Percentiles rank a stretch among this genome's conserved stretches.
These are phyloP conservation scores for Saprolegnia parasitica DNA, from an alignment of 352 stramenopile genomes.

Conservation along the genomic window DNA sequence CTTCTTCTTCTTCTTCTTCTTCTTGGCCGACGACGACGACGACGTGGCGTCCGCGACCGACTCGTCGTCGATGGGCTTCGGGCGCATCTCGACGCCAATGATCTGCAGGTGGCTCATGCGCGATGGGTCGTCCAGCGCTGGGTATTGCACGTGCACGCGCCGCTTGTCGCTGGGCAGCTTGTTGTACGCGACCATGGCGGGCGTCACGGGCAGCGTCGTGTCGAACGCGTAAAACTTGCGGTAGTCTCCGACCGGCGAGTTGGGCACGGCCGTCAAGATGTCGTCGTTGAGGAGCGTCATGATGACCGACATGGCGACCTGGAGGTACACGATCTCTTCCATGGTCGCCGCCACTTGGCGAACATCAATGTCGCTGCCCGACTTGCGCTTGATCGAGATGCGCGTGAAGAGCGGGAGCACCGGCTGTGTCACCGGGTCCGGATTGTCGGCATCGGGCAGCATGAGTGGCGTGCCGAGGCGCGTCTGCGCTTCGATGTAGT, in stretches of 20 bases:
- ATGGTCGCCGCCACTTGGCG: slow-evolving; percentile 25
- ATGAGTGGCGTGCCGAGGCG: slow-evolving; percentile 11
- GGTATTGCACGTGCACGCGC: slow-evolving; percentile 14
- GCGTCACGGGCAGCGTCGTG: slow-evolving; percentile 13
- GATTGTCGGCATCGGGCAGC: slow-evolving; percentile 20
- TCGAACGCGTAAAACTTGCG: slow-evolving; percentile 28
- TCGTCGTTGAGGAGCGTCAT: slow-evolving; percentile 22
- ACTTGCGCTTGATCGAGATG: slow-evolving; percentile 29
- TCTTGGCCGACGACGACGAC: slow-evolving; percentile 9
- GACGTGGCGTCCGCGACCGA: no score
- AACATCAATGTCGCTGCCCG: slow-evolving; percentile 20
- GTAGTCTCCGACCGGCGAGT: slow-evolving; percentile 24
- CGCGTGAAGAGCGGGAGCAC: slow-evolving; percentile 26
- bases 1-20: slow-evolving; percentile 28
- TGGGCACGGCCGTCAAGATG: slow-evolving; percentile 16
- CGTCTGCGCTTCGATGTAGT: slow-evolving; percentile 28
- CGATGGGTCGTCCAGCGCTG: slow-evolving; percentile 15
- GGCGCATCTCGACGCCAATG: not conserved
- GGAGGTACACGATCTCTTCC: slow-evolving; percentile 25
- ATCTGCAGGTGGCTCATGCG: slow-evolving; percentile 21
- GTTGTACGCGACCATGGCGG: not conserved
- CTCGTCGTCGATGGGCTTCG: not conserved
- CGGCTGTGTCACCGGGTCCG: slow-evolving; percentile 18
- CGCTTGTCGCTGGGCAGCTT: slow-evolving; percentile 5
- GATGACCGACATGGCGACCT: slow-evolving; percentile 27